Conservation (phyloP, 331 rosid genomes). For the Spiraea crenata region DNA sequence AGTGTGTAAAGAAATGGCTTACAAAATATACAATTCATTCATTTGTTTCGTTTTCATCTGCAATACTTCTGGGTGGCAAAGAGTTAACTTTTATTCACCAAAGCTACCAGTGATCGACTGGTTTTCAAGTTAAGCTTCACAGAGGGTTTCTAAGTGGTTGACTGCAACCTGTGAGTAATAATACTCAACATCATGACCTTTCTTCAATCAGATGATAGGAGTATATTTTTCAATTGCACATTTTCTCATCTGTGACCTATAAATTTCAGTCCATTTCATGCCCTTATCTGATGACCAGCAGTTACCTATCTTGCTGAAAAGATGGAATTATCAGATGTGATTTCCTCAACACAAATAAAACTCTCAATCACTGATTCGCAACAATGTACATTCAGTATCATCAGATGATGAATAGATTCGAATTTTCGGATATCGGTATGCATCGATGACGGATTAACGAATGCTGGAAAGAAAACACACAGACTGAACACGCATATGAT, state of each 20-base stretch:
- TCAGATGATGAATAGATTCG: too few relatives aligned
- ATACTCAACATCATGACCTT: neutral
- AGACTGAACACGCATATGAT: neutral
- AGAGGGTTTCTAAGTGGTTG: conserved; percentile 20
- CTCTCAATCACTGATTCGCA: neutral
- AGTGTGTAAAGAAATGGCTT: neutral
- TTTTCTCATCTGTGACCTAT: too few relatives aligned
- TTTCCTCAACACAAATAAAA: too few relatives aligned
- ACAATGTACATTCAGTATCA: too few relatives aligned
- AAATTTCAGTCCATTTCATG: too few relatives aligned
- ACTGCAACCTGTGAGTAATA: conserved; percentile 67
- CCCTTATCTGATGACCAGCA: too few relatives aligned
- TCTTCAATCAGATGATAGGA: neutral
- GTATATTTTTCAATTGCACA: neutral
- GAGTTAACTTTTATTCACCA: neutral
- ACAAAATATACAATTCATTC: neutral
- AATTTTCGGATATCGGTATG: too few relatives aligned
- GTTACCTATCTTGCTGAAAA: too few relatives aligned
- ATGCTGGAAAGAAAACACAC: too few relatives aligned
- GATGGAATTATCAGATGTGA: too few relatives aligned
- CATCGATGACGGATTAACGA: too few relatives aligned
- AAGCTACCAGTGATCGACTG: neutral
- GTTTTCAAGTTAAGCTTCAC: conserved; percentile 15
- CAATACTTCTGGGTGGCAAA: neutral
- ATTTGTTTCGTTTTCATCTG: neutral